Evolutionary conservation across 164 flowering plant species (phyloP).

Genomic region (Paratinospora sagittata): DNA sequence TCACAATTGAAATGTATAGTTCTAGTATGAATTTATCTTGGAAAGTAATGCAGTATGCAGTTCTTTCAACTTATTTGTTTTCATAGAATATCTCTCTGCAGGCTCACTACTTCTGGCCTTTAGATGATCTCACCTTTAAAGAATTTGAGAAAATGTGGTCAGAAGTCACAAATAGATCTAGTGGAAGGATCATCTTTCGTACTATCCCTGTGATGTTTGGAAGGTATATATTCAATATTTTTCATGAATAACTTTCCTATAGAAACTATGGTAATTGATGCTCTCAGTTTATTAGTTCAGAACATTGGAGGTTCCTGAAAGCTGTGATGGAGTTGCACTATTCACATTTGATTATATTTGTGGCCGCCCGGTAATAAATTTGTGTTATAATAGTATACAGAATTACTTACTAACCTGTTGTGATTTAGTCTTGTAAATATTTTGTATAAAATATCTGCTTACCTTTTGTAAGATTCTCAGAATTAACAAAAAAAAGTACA

Average conservation of each 20-base stretch:
- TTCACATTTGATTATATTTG: conserved; percentile 89
- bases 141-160: conserved; percentile 75
- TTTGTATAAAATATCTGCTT: no score
- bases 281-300: conserved; percentile 29
- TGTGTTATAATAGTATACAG: neutral
- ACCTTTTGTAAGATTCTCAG: no score
- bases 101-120: conserved; percentile 76
- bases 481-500: no score
- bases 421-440: neutral
- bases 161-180: conserved; percentile 37
- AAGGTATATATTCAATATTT: conserved; percentile 42
- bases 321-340: conserved; percentile 85
- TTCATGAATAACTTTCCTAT: neutral
- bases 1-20: no score
- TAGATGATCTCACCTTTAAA: conserved; percentile 30
- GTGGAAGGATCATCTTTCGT: conserved; percentile 44
- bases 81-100: conserved; percentile 16
- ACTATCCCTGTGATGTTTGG: conserved; percentile 94
- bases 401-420: neutral
- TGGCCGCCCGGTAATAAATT: conserved; percentile 71
- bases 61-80: neutral
- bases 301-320: conserved; percentile 72
- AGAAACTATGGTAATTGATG: neutral
- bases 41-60: no score
- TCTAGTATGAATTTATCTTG: no score